These are phyloP conservation scores for Podaxis sp. DNA, from an alignment of 768 basidiomycete genomes.

Conservation along the genomic window DNA sequence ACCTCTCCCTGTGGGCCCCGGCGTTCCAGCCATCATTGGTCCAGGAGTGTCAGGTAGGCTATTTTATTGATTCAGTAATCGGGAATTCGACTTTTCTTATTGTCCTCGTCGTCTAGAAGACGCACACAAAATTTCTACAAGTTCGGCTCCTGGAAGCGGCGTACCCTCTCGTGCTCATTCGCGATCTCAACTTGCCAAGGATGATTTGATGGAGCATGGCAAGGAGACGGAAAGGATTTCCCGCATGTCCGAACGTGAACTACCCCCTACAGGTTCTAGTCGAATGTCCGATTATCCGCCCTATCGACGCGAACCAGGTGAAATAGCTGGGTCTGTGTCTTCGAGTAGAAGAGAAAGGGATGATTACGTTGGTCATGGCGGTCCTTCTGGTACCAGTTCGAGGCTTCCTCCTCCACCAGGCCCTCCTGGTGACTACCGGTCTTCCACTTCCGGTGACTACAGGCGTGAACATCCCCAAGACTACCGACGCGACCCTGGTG, in stretches of 20 bases:
- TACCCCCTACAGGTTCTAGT: slow-evolving; percentile 7
- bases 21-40: slow-evolving; percentile 12
- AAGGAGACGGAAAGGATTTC: slow-evolving; percentile 9
- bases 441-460: not conserved
- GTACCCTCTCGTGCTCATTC: slow-evolving; percentile 14
- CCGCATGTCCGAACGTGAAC: slow-evolving; percentile 12
- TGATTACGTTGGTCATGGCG: slow-evolving; percentile 4
- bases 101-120: slow-evolving; percentile 1
- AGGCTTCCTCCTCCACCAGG: slow-evolving; percentile 6
- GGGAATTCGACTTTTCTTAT: slow-evolving; percentile 1
- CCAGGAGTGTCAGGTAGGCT: slow-evolving; percentile 8
- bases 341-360: slow-evolving; percentile 13
- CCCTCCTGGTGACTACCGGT: slow-evolving; percentile 4
- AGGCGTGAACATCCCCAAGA: not conserved
- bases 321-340: slow-evolving; percentile 2
- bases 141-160: slow-evolving; percentile 12
- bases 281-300: slow-evolving; percentile 10
- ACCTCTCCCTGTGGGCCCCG: slow-evolving; percentile 11
- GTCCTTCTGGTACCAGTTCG: not conserved
- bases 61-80: not conserved
- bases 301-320: slow-evolving; percentile 14
- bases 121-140: slow-evolving; percentile 12
- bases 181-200: slow-evolving; percentile 9
- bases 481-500: not conserved
- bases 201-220: slow-evolving; percentile 6